Evolutionary conservation across 306 rosid species (phyloP).

Genomic region (Quercus engelmannii): DNA sequence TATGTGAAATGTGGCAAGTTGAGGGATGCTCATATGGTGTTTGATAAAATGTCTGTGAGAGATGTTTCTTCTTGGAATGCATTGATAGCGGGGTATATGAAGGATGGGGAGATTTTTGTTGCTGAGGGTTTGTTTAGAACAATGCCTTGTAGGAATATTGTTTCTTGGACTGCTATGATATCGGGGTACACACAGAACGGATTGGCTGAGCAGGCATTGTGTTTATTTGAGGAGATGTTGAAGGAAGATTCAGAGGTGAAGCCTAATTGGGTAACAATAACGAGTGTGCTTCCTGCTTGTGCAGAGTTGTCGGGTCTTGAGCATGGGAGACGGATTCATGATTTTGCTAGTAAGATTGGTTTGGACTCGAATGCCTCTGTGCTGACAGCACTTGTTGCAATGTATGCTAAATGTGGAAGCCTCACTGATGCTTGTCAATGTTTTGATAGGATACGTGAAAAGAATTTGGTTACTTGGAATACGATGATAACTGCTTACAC

Average conservation of each 20-base stretch:
- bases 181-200: slow-evolving; percentile 39
- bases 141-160: slow-evolving; percentile 31
- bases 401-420: slow-evolving; percentile 42
- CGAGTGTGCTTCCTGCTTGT: slow-evolving; percentile 39
- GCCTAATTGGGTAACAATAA: slow-evolving; percentile 35
- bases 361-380: slow-evolving; percentile 26
- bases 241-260: slow-evolving; percentile 27
- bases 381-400: slow-evolving; percentile 23
- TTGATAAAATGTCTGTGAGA: slow-evolving; percentile 13
- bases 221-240: neutral
- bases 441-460: slow-evolving; percentile 29
- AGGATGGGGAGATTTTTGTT: neutral
- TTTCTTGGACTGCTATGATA: slow-evolving; percentile 44
- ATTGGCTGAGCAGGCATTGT: neutral
- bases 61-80: slow-evolving; percentile 12
- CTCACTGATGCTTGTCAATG: slow-evolving; percentile 27
- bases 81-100: slow-evolving; percentile 5
- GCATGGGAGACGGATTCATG: slow-evolving; percentile 33
- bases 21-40: slow-evolving; percentile 12
- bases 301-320: slow-evolving; percentile 35
- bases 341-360: slow-evolving; percentile 27
- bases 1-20: slow-evolving; percentile 7
- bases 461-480: slow-evolving; percentile 46
- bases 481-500: slow-evolving; percentile 41
- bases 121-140: slow-evolving; percentile 32